Percentiles rank a stretch among this genome's conserved stretches.
Evolutionary conservation across 768 basidiomycete species (phyloP).

Genomic region (Mycena epipterygia): DNA sequence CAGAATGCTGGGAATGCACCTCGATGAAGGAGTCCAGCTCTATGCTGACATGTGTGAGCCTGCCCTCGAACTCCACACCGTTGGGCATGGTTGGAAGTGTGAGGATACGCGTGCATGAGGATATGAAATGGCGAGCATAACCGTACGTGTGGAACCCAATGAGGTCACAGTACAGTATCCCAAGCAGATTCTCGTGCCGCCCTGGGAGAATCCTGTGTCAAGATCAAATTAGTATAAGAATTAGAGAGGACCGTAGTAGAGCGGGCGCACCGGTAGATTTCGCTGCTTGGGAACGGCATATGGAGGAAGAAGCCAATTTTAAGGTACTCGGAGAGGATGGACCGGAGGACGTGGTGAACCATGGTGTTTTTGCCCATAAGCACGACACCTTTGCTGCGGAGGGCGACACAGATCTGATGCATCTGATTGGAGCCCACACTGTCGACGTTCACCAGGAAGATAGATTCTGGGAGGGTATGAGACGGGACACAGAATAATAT

Average conservation of each 20-base stretch:
- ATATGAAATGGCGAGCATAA: constrained; percentile 99
- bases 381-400: constrained; percentile 96
- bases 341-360: constrained; percentile 97
- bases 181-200: constrained; percentile 96
- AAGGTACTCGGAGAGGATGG: constrained; percentile 90
- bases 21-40: constrained; percentile 94
- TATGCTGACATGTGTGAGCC: constrained; percentile 96
- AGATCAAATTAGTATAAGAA: constrained; percentile 12
- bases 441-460: constrained; percentile 99
- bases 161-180: constrained; percentile 94
- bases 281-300: constrained; percentile 97
- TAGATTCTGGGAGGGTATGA: constrained; percentile 77
- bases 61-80: constrained; percentile 95
- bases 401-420: constrained; percentile 96
- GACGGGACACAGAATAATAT: neutral
- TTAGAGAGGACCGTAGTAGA: neutral
- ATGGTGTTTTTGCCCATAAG: constrained; percentile 99
- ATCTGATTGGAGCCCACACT: constrained; percentile 99
- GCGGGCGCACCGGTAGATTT: constrained; percentile 88
- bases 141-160: constrained; percentile 99
- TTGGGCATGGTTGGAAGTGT: constrained; percentile 97
- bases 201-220: constrained; percentile 90
- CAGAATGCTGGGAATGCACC: constrained; percentile 52
- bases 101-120: constrained; percentile 96
- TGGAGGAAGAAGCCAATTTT: constrained; percentile 99